Evolutionary conservation across 2,329 filamentous ascomycete species (phyloP), one percentile per base, ranked within the genome.

Genomic region (Fusarium equiseti): DNA sequence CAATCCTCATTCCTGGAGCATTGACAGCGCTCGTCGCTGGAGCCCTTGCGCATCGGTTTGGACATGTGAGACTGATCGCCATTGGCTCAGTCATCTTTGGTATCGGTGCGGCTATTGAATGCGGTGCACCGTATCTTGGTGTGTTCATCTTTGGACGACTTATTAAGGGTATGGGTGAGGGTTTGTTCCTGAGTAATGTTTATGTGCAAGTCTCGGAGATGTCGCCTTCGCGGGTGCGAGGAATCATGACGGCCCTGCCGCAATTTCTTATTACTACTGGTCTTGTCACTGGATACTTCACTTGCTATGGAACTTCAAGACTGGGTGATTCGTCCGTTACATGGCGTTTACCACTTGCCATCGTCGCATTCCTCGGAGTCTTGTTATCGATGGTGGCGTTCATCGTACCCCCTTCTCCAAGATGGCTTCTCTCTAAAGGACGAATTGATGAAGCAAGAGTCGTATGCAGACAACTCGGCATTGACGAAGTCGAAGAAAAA

Each of bases 1-100:
- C 85, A 0, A 86, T 90, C 49, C 81, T 90, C 24, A 83, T 90
- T 26, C 85, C 88, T 0, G 89, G 87, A 8, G 88, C 86, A 0
- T 77, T 90, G 15, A 86, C 88, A 1, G 88, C 89, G 1, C 82
- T 90, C 26, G 82, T 90, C 38, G 87, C 88, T 0, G 85, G 89
- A 3, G 81, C 85, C 46, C 80, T 91, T 3, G 86, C 82, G 10
- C 85, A 85, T 71, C 82, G 77, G 60, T 85, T 87, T 20, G 89
- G 89, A 1, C 83, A 88, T 12, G 81, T 85, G 0, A 81, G 80
- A n/a, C 81, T 83, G 0, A 86, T 90, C 26, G 81, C 81, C 3
- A 79, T 86, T 18, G 88, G 88, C 0, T 82, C 85, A 0, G 70
- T 84, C 2, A 80, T 89, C 10, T 90, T 88, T 62, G 84, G 80